Base-by-base conservation (phyloP, 495 filamentous ascomycete genomes). In the Aspergillus bertholletiae region DNA sequence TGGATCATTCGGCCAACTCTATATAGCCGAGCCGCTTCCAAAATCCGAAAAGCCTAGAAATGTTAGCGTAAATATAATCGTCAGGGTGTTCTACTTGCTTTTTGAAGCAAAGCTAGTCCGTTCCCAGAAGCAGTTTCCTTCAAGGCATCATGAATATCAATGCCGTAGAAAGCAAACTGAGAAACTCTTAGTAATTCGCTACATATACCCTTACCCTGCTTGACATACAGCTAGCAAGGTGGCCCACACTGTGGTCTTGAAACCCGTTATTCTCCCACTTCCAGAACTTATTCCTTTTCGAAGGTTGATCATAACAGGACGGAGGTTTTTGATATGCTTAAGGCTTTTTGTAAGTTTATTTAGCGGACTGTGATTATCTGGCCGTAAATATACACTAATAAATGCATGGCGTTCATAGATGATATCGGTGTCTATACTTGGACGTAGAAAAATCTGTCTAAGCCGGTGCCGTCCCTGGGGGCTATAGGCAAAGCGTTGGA, bases 371-470 rank as follows among this genome's bases (percentile, higher is more conserved):
- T 69, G 55, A 64, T 96, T 96, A 7, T 90, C 84, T 0, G 88
- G 82, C 27, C 80, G 78, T 4, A 94, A 70, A 54, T 97, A 81
- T 1, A 86, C 72, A 6, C 75, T 70, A 51, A 94, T 84, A 5
- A 87, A 83, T 20, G 80, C 72, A 40, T 95, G 85, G 24, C 94
- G 83, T 61, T 92, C 80, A n/a, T 77, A 73, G 54, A 97, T 93
- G 5, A 87, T 59, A 15, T 71, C 67, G 3, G 89, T 59, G 49
- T 91, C 78, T 27, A 84, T 74, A 44, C 80, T 95, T 28, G 94
- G 94, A 0, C 88, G 85, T 27, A 97, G 77, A 57, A 98, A 96
- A 58, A 89, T 88, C 61, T 91, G 87, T 20, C 89, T 85, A 4
- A 98, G 78, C 45, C 80, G 82, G 22, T 74, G 66, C 60, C 86